phyloP scores from a whole-genome alignment of 139 green algal species.

The Chara braunii region DNA sequence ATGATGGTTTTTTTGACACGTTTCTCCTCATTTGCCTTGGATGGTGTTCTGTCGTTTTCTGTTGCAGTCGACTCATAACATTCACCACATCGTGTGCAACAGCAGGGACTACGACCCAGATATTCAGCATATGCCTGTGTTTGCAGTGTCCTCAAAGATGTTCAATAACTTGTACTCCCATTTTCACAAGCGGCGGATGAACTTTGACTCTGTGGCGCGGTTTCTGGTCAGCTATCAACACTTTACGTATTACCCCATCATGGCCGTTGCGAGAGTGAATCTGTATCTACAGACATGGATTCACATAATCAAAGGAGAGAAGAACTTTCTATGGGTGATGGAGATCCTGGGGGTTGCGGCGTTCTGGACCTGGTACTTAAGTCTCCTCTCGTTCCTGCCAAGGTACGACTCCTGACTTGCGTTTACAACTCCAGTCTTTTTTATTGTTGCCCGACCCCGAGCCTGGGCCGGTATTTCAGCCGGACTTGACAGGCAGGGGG shows the following conservation, averaged over 20 bases:
- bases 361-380: constrained; percentile 25
- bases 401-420: background rate
- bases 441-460: no score
- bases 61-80: constrained; percentile 44
- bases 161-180: constrained; percentile 34
- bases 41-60: constrained; percentile 5
- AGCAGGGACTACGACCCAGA: constrained; percentile 44
- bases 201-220: constrained; percentile 28
- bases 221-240: constrained; percentile 36
- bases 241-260: constrained; percentile 46
- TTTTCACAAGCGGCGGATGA: constrained; percentile 35
- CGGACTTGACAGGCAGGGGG: no score
- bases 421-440: no score
- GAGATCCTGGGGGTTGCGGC: constrained; percentile 13
- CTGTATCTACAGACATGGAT: constrained; percentile 39
- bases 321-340: background rate
- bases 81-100: constrained; percentile 48
- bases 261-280: constrained; percentile 45
- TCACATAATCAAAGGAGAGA: constrained; percentile 13
- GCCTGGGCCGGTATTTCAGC: no score
- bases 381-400: constrained; percentile 24
- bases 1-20: no score
- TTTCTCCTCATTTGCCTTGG: no score
- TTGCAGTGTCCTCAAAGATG: constrained; percentile 34
- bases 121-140: constrained; percentile 45